Percentiles rank a stretch among this genome's conserved stretches.
phyloP scores from a whole-genome alignment of 2,329 filamentous ascomycete species.

The Neofusicoccum sp. region DNA sequence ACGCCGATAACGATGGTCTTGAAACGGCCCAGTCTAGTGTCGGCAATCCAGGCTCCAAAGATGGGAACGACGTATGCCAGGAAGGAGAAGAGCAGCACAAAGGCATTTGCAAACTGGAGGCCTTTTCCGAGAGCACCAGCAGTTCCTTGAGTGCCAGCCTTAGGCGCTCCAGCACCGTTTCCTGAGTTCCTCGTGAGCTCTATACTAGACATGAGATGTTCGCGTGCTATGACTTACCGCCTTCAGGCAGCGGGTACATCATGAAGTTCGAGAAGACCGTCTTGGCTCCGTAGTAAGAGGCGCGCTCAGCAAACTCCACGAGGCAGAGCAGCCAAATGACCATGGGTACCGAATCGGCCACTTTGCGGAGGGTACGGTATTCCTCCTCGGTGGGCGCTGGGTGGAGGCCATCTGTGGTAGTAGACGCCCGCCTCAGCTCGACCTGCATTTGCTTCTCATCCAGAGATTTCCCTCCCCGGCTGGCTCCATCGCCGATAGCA shows the following conservation, averaged over 20 bases:
- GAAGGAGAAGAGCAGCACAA: slow-evolving; percentile 56
- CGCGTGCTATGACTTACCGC: slow-evolving; percentile 22
- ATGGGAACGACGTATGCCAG: slow-evolving; percentile 59
- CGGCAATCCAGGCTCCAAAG: slow-evolving; percentile 42
- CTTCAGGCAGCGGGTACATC: slow-evolving; percentile 56
- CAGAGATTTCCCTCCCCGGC: not conserved
- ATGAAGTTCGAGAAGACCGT: slow-evolving; percentile 62
- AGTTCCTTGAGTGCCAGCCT: slow-evolving; percentile 31
- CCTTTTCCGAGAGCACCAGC: slow-evolving; percentile 61
- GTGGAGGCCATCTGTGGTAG: not conserved
- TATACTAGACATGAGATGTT: too few relatives aligned
- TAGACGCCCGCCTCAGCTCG: not conserved
- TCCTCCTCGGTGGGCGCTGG: slow-evolving; percentile 49
- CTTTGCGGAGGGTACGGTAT: slow-evolving; percentile 44
- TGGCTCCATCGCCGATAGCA: not conserved
- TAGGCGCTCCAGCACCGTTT: slow-evolving; percentile 30
- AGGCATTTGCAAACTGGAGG: slow-evolving; percentile 52
- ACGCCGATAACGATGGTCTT: slow-evolving; percentile 41
- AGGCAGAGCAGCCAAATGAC: slow-evolving; percentile 58
- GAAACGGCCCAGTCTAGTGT: slow-evolving; percentile 43
- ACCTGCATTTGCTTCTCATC: not conserved
- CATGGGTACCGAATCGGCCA: slow-evolving; percentile 52
- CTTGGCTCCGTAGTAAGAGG: slow-evolving; percentile 59
- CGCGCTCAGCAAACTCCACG: slow-evolving; percentile 61
- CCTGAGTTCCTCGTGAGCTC: not conserved